Base-by-base conservation (phyloP, 2,329 filamentous ascomycete species). In the Botrytis cinerea region DNA sequence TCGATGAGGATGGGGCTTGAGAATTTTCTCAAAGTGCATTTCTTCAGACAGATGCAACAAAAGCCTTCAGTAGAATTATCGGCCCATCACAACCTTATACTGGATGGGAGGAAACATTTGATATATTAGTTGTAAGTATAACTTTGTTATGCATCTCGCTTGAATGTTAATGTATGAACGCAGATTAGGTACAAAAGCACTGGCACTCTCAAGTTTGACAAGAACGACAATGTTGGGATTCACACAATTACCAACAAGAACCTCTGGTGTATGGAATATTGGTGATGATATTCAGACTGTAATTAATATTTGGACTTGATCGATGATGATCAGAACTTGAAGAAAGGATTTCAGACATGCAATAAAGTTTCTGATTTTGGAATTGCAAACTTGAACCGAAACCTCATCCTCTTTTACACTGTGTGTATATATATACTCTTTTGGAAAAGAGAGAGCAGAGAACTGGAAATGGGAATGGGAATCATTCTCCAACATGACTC, bases 251-350 rank as follows among this genome's bases (percentile, higher is more conserved):
- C 48, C 5, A 16, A 7, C 5, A 5, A 1, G 1, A 25, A 12
- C 22, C 4, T 14, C 10, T 25, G 4, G 4, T 4, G 5, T 5
- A 51, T 12, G 12, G 0, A 51, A 25, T 10, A 0, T 54, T n/a
- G 8, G 48, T n/a, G 48, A n/a, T 35, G 3, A 25, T 51, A 16
- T 32, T 59, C 38, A 45, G 2, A 20, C 14, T 6, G 32, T 16
- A 28, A 45, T 2, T 22, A 0, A 5, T 20, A 22, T 32, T 14
- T 22, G 8, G n/a, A 28, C 18, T 16, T 63, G 18, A 22, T 45
- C 40, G 38, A 45, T 10, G 40, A 20, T 28, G 9, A 63, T 20
- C 25, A 18, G 14, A 45, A 10, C 10, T 32, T 0, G 18, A 28
- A 12, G 10, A 20, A 32, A 7, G 7, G 16, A 6, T 63, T 46